Base-by-base conservation (phyloP, 352 stramenopile genomes). In the Globisporangium solare region DNA sequence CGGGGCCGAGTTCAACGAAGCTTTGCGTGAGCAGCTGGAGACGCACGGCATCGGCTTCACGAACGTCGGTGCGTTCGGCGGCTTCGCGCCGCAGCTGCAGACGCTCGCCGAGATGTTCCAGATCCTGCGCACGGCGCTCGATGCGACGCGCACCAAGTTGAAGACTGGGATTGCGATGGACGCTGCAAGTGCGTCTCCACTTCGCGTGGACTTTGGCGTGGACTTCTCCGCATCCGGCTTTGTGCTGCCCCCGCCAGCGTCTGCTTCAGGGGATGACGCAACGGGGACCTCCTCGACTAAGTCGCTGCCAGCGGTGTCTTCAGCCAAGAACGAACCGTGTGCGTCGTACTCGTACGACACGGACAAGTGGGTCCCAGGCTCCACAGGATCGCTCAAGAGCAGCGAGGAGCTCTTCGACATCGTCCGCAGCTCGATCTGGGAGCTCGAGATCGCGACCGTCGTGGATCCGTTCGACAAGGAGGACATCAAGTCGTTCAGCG, bases 331-430 rank as follows among this genome's bases (percentile, higher is more conserved):
- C 20, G 51, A 60, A 18, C 59, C 27, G 41, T 58, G 47, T 42
- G 63, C 31, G 15, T 24, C 50, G 47, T 75, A 66, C 47, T 76
- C 67, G 20, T 92, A 92, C 68, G 86, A 92, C 56, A 84, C 69
- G 12, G 77, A 88, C 56, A 72, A 79, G 47, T 89, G 82, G 82
- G 61, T 85, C 15, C 41, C 68, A 4, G 77, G 72, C 0, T 86
- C 75, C 2, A 70, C 51, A 31, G 76, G 71, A 0, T 50, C 60
- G 7, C 39, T 86, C 31, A 79, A 88, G 48, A 79, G 45, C 56
- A 89, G 78, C 31, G 76, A 86, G 18, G 82, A 90, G 39, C 58
- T 90, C 57, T 47, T 86, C 17, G 74, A 86, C 21, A 74, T 86
- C 46, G 55, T 88, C 15, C 72, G 67, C 18, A 77, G 64, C 52